Base-by-base conservation (phyloP, 129 eudicot species). In the Cynara cardunculus region DNA sequence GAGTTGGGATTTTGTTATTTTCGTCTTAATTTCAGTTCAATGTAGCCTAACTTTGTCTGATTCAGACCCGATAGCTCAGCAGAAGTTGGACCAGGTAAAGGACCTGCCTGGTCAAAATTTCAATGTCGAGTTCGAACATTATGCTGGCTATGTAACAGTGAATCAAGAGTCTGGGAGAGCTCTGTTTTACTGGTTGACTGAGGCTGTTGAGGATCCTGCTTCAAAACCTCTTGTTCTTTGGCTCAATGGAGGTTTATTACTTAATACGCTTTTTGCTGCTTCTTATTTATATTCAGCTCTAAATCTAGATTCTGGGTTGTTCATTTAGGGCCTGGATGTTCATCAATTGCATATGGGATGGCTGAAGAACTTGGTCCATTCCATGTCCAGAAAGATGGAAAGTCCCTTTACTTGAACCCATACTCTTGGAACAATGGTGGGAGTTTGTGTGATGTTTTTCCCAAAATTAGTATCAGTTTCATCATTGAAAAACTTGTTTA, bases 331-430 rank as follows among this genome's bases (percentile, higher is more conserved):
- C 99, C 99, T 80, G 97, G 99, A 41, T 95, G 99, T 87, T 95
- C 99, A 68, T 92, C 99, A 7, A 84, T 92, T 88, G 99, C 88
- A 37, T 92, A 11, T 82, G 99, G 99, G 22, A 85, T 90, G 86
- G 97, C 91, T 75, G 99, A 95, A 88, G 99, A 95, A 87, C 46
- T 95, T 30, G 99, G 99, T 22, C 99, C 99, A 31, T 95, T 95
- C 44, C 97, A 92, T 73, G 74, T 89, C 16, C 78, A 92, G 70
- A 92, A 88, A 82, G 94, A 92, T 79, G 97, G 97, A 81, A 89
- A 88, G 82, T 82, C 86, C 64, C 84, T 92, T 67, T 92, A 88
- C 74, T 77, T 83, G 77, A 92, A 89, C 25, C 94, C 92, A 10
- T 84, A 84, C 68, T 88, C 97, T 56, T 92, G 97, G 97, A 92